A percentile compares a stretch with the other conserved stretches of the same genome.
Conservation (phyloP, 2,329 filamentous ascomycete genomes). For the Neonectria ditissima region DNA sequence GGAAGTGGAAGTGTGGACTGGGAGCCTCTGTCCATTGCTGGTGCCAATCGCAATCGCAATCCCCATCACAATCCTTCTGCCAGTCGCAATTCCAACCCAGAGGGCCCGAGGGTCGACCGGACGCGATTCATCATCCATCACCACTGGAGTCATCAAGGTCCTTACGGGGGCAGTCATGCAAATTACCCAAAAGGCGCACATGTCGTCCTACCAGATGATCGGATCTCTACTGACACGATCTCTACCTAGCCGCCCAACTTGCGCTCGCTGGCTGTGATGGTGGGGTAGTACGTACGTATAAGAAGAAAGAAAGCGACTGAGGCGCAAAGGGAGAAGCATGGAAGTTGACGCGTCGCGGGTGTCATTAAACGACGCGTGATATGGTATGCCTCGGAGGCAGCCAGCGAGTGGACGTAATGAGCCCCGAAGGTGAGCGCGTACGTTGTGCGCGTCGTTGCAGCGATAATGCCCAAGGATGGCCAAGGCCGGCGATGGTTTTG, state of each 20-base stretch:
- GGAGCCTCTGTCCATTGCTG: background rate
- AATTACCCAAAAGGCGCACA: constrained; percentile 3
- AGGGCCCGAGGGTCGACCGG: background rate
- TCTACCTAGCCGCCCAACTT: constrained; percentile 16
- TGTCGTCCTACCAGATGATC: constrained; percentile 23
- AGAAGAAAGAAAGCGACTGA: constrained; percentile 7
- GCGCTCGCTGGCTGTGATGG: constrained; percentile 15
- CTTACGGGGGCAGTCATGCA: constrained; percentile 10
- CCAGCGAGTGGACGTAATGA: constrained; percentile 14
- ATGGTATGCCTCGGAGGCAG: constrained; percentile 25
- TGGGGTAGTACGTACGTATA: constrained; percentile 14
- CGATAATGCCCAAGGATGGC: constrained; percentile 14
- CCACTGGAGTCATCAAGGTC: constrained; percentile 1
- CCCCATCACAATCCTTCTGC: background rate
- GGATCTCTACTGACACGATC: constrained; percentile 16
- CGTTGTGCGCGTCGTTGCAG: constrained; percentile 21
- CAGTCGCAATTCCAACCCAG: background rate
- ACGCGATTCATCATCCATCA: constrained; percentile 21
- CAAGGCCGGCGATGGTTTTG: constrained; percentile 18
- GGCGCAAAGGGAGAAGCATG: background rate
- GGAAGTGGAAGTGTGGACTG: background rate
- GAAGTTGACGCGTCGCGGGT: constrained; percentile 19
- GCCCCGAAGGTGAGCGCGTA: constrained; percentile 23
- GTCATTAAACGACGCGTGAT: constrained; percentile 32
- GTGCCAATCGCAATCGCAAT: constrained; percentile 4